Evolutionary conservation across 148 eudicot species (phyloP), one percentile per base, ranked within the genome.

Genomic region (Heliamphora exappendiculata): DNA sequence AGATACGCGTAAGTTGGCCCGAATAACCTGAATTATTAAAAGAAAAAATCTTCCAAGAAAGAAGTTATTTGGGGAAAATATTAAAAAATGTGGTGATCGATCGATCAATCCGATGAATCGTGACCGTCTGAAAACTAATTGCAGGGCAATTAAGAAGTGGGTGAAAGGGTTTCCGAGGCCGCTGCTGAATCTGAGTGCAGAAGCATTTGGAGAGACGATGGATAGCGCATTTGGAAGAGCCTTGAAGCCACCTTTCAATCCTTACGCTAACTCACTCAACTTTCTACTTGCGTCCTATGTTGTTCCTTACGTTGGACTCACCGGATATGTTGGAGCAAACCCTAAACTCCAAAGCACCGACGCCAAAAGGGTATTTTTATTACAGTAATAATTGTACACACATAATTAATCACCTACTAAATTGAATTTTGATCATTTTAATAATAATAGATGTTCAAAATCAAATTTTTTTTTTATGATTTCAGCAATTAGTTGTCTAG

Each of bases 301-400:
- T 45, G 81, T 92, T 53, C 97, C 95, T 65, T 92, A 94, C 73
- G 96, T 94, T 50, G 93, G 98, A 11, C 91, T 94, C 78, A 92
- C 97, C 3, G 98, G 97, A 36, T 90, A 88, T 22, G 96, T 92
- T 22, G 98, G 98, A 29, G 91, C 96, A 28, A 92, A 79, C 33
- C 86, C 93, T 0, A 82, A 77, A 70, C 90, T 92, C 80, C 72
- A 68, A 69, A 81, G 86, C 67, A 57, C 91, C 1, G 12, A 75
- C 1, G 78, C 91, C 44, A 90, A 77, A 74, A 81, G 77, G 87
- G 98, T 93, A 81, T 8, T 22, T 36, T 22, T 34, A 26, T 9
- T 37, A 24, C 31, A 29, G 26, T 62, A 10, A 24, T 3, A 4
- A 8, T 39, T 50, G 24, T 2, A 3, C 42, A 39, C 3, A 39